These are phyloP conservation scores for Aspergillus bombycis DNA, from an alignment of 2,329 filamentous ascomycete species.

Conservation along the genomic window DNA sequence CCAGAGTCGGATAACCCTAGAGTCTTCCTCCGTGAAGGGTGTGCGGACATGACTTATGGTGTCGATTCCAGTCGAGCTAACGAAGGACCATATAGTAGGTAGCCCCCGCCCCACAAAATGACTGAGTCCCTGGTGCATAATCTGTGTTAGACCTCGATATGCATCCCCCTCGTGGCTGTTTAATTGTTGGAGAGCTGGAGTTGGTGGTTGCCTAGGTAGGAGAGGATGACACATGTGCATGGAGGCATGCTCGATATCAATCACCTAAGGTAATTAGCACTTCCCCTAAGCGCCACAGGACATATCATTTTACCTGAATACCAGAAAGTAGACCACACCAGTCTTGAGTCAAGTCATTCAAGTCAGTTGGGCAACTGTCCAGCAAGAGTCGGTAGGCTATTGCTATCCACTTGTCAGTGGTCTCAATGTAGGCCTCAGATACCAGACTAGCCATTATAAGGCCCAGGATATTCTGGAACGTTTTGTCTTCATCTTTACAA, in stretches of 20 bases:
- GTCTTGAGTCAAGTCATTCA: slow-evolving; percentile 18
- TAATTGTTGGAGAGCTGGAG: slow-evolving; percentile 21
- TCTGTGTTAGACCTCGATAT: slow-evolving; percentile 31
- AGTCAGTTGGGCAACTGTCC: slow-evolving; percentile 25
- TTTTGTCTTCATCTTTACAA: slow-evolving; percentile 14
- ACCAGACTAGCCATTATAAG: slow-evolving; percentile 36
- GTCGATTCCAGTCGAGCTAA: slow-evolving; percentile 24
- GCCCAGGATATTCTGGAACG: slow-evolving; percentile 32
- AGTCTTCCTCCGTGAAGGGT: slow-evolving; percentile 31
- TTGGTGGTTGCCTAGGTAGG: slow-evolving; percentile 29
- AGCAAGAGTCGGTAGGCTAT: slow-evolving; percentile 34
- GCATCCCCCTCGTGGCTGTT: slow-evolving; percentile 28
- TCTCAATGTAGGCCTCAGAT: slow-evolving; percentile 31
- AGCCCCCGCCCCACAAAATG: slow-evolving; percentile 34
- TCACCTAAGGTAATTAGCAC: slow-evolving; percentile 19
- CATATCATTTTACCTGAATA: slow-evolving; percentile 24
- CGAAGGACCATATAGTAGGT: slow-evolving; percentile 34
- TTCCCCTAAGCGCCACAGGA: neutral
- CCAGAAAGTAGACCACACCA: slow-evolving; percentile 32
- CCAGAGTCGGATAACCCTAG: slow-evolving; percentile 32
- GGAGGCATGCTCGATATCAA: slow-evolving; percentile 36
- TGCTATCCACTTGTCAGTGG: slow-evolving; percentile 35
- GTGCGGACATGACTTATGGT: slow-evolving; percentile 14
- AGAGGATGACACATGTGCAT: slow-evolving; percentile 36
- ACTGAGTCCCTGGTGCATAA: slow-evolving; percentile 35